phyloP scores from a whole-genome alignment of 768 basidiomycete genomes.

The Russula vinacea region DNA sequence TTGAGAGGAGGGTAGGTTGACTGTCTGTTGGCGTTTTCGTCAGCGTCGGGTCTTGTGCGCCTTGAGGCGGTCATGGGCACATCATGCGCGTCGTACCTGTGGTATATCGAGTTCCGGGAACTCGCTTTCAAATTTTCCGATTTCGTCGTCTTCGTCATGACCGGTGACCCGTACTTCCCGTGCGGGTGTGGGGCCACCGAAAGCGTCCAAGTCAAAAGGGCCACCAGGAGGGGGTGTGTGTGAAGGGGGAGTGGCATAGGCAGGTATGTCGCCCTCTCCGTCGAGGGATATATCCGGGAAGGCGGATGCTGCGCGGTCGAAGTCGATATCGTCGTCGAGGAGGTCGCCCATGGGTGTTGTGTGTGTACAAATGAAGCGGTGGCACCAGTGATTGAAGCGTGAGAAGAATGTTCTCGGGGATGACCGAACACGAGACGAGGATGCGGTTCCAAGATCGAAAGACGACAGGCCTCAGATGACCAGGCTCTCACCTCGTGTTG shows the following conservation, averaged over 20 bases:
- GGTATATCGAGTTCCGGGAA: conserved; percentile 75
- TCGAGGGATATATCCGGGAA: conserved; percentile 85
- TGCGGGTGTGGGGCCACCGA: conserved; percentile 49
- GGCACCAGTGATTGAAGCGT: background rate
- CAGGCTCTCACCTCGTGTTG: conserved; percentile 22
- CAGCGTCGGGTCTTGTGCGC: conserved; percentile 24
- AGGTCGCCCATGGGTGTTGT: conserved; percentile 38
- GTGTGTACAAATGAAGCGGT: background rate
- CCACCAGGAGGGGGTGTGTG: conserved; percentile 29
- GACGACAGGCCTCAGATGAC: conserved; percentile 13
- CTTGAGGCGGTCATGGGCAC: background rate
- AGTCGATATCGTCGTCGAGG: conserved; percentile 61
- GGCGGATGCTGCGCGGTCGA: conserved; percentile 74
- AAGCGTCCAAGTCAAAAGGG: conserved; percentile 65
- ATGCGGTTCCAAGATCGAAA: background rate
- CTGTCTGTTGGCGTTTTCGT: conserved; percentile 21
- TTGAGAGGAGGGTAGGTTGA: conserved; percentile 28
- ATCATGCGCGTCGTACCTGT: conserved; percentile 35
- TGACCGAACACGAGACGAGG: background rate
- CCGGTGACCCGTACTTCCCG: conserved; percentile 77
- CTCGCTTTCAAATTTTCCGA: conserved; percentile 80
- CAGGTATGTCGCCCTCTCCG: conserved; percentile 54
- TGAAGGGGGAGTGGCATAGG: conserved; percentile 38
- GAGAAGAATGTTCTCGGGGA: background rate
- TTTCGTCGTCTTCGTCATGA: conserved; percentile 55